Evolutionary conservation across 495 filamentous ascomycete species (phyloP).

Genomic region (Aspergillus saccharolyticus): DNA sequence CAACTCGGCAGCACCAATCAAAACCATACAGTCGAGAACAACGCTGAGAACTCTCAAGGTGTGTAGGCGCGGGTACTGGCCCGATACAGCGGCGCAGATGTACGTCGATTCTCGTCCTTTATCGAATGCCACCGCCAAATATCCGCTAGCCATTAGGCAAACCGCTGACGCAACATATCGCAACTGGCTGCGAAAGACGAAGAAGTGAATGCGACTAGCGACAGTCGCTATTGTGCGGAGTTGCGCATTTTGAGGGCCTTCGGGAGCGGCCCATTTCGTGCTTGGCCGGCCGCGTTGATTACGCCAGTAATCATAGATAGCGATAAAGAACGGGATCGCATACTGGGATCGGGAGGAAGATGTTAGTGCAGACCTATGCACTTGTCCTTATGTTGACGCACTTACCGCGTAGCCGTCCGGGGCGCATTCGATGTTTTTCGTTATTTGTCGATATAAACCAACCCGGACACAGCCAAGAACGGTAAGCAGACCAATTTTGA

Average conservation of each 20-base stretch:
- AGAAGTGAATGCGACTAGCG: constrained; percentile 22
- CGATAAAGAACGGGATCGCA: constrained; percentile 38
- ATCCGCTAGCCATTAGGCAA: constrained; percentile 30
- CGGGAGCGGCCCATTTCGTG: constrained; percentile 19
- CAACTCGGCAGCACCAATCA: constrained; percentile 33
- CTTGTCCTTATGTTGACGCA: neutral
- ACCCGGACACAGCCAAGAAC: constrained; percentile 35
- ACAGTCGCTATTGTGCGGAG: constrained; percentile 19
- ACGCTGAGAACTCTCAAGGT: constrained; percentile 23
- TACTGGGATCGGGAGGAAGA: constrained; percentile 18
- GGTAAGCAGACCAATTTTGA: constrained; percentile 23
- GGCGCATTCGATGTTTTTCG: constrained; percentile 38
- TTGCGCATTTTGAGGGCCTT: constrained; percentile 17
- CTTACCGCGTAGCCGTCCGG: constrained; percentile 38
- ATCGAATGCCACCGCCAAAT: constrained; percentile 22
- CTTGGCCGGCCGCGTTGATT: constrained; percentile 26
- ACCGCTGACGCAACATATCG: constrained; percentile 33
- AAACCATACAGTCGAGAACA: constrained; percentile 31
- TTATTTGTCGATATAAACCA: constrained; percentile 33
- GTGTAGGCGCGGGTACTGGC: constrained; percentile 22
- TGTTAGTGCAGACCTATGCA: constrained; percentile 8
- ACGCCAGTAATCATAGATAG: constrained; percentile 41
- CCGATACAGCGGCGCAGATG: constrained; percentile 39
- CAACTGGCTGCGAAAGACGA: constrained; percentile 24
- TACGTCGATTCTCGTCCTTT: constrained; percentile 38